Base-by-base conservation (phyloP, 805 yeast species). In the Nakazawaea wyomingensis region DNA sequence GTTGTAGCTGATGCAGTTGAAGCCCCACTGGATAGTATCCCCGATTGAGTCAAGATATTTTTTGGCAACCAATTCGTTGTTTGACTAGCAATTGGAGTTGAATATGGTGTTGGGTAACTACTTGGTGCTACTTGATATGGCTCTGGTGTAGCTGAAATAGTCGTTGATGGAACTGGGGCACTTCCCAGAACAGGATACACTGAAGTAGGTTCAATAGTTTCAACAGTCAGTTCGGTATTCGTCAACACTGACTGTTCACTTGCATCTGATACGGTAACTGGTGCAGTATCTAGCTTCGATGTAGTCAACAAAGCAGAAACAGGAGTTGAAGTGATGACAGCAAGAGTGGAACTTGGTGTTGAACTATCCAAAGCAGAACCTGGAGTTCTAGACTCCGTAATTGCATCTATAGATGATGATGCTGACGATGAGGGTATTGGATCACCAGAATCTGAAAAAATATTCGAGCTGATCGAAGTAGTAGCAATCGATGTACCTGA, bases 61-160 rank as follows among this genome's bases (percentile, higher is more conserved):
- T 71, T 64, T 27, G 78, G 78, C 33, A 72, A 53, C 76, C 78
- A 71, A 36, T 58, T 49, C 8, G 57, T 50, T 17, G 52, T 46
- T 9, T 62, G 9, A 52, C 35, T 18, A 44, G 32, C 20, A 45
- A 5, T 24, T 48, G 22, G 4, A 11, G 19, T 13, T 26, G 7
- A 7, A n/a, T 41, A n/a, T 41, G 27, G 40, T 13, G 34, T 22
- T 39, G 30, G 24, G 2, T n/a, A 27, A 40, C 14, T 16, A 29
- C 33, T n/a, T 10, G 24, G 33, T 13, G 36, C 27, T 24, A 24
- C 27, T 24, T 24, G 27, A 11, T 14, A 18, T 29, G 7, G 27
- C 27, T 8, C 27, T 24, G 27, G 27, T 10, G 10, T 7, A 8
- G 27, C 27, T 10, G 27, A 10, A 8, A 10, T 10, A 24, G 27